These are phyloP conservation scores for Isoetes engelmannii DNA, from an alignment of 83 land plant genomes.

Conservation along the genomic window DNA sequence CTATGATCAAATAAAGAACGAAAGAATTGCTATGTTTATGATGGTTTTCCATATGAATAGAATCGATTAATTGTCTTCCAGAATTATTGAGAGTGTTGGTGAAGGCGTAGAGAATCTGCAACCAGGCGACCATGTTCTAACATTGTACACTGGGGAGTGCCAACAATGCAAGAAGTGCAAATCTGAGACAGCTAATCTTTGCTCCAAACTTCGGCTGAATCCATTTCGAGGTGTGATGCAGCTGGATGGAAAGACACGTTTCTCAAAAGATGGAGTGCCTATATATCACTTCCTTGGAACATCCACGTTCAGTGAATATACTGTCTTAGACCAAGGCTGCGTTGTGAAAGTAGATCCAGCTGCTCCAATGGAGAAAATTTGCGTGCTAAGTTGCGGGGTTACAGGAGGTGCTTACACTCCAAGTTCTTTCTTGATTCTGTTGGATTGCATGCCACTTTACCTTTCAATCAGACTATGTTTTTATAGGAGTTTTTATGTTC, in stretches of 20 bases:
- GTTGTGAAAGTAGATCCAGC: not conserved
- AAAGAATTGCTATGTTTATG: too few species aligned
- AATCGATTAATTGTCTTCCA: not conserved
- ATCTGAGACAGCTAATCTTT: not conserved
- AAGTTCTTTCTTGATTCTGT: not conserved
- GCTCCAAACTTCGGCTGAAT: not conserved
- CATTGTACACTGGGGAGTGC: not conserved
- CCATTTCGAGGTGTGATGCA: not conserved
- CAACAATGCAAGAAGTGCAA: not conserved
- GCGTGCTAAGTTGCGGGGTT: not conserved
- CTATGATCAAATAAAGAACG: too few species aligned
- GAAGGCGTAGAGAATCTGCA: not conserved
- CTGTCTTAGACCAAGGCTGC: not conserved
- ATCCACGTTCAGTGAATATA: not conserved
- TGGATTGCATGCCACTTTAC: not conserved
- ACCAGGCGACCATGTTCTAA: not conserved
- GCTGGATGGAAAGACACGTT: not conserved
- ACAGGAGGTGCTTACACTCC: not conserved
- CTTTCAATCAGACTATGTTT: too few species aligned
- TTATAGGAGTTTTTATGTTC: conserved; percentile 1
- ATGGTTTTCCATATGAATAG: not conserved
- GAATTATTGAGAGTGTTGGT: not conserved
- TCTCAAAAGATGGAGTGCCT: not conserved
- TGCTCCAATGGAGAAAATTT: not conserved
- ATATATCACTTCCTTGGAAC: not conserved